Conservation (phyloP, 352 stramenopile genomes). For the Discostella stelligera region DNA sequence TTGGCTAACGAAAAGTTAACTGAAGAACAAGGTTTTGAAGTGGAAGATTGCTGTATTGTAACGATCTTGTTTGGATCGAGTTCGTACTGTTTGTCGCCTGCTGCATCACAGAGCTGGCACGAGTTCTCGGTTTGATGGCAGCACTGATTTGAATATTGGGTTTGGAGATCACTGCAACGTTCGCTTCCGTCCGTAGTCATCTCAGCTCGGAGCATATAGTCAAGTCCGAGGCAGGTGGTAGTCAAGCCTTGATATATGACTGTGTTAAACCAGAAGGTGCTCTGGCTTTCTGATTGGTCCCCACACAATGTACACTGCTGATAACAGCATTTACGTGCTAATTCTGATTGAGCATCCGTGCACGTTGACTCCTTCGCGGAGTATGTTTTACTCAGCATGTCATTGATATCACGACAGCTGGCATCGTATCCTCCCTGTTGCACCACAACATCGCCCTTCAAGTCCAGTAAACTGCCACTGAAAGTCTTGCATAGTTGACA, state of each 20-base stretch:
- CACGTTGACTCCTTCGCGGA: conserved; percentile 22
- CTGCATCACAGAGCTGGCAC: conserved; percentile 26
- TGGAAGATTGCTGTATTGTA: conserved; percentile 1
- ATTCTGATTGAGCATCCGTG: conserved; percentile 23
- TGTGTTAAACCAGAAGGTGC: conserved; percentile 29
- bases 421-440: conserved; percentile 34
- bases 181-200: conserved; percentile 9
- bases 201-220: conserved; percentile 31
- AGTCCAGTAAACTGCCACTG: conserved; percentile 17
- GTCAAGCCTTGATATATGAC: conserved; percentile 24
- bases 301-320: conserved; percentile 30
- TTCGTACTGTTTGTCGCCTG: conserved; percentile 25
- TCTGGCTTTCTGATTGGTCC: conserved; percentile 2
- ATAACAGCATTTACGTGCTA: conserved; percentile 33
- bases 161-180: conserved; percentile 14
- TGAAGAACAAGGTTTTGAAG: conserved; percentile 12
- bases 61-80: conserved; percentile 24
- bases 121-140: conserved; percentile 14
- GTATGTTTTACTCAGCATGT: conserved; percentile 17
- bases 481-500: conserved; percentile 24
- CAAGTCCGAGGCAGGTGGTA: conserved; percentile 34
- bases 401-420: conserved; percentile 26
- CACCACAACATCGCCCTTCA: conserved; percentile 15
- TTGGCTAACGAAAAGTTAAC: conserved; percentile 22
- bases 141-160: conserved; percentile 16